phyloP scores from a whole-genome alignment of 345 rosid species.

The Angophora floribunda region DNA sequence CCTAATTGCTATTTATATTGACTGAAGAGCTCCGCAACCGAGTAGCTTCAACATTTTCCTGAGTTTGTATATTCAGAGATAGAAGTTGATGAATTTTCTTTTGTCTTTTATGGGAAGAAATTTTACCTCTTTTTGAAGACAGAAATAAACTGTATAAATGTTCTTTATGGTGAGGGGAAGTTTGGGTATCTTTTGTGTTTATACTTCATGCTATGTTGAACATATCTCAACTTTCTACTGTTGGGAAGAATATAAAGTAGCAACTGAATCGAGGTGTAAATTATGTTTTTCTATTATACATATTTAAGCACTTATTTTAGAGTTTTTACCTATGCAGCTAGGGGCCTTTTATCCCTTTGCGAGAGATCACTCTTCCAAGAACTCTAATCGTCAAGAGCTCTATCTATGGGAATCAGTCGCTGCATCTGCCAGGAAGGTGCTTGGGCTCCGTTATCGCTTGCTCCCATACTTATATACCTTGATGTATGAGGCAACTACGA shows the following conservation, averaged over 20 bases:
- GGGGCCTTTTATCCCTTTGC: conserved; percentile 83
- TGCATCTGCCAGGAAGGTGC: conserved; percentile 49
- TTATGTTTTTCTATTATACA: neutral
- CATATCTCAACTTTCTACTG: neutral
- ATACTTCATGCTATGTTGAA: neutral
- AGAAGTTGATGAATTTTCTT: neutral
- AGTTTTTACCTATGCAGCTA: conserved; percentile 20
- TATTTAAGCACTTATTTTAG: neutral
- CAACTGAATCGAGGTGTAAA: neutral
- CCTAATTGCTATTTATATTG: neutral
- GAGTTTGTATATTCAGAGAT: neutral
- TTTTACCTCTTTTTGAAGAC: neutral
- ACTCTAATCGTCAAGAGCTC: conserved; percentile 44
- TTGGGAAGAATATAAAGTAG: neutral
- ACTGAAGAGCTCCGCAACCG: neutral
- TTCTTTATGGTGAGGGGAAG: neutral
- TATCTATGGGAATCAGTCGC: conserved; percentile 79
- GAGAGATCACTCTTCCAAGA: conserved; percentile 49
- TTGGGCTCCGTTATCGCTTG: conserved; percentile 52
- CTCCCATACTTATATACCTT: conserved; percentile 69
- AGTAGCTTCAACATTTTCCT: too few relatives aligned
- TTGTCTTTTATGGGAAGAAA: neutral
- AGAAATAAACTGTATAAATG: neutral
- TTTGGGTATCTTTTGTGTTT: neutral
- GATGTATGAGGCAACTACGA: conserved; percentile 49